Percentiles rank a stretch among this genome's conserved stretches.
Conservation (phyloP, 2,329 filamentous ascomycete genomes). For the Aspergillus tamarii region DNA sequence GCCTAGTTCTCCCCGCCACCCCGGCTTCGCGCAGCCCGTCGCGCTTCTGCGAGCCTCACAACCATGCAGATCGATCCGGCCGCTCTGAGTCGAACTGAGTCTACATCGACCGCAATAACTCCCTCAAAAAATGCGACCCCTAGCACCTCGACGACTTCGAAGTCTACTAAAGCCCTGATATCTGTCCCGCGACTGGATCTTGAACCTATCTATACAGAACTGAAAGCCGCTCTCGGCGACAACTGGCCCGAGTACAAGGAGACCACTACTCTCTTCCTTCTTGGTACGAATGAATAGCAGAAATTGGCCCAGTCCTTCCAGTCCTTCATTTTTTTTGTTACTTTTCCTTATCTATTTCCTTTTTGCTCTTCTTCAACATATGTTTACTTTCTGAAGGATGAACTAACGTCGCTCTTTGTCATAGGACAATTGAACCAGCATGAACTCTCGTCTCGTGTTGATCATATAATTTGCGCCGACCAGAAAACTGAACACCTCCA, state of each 20-base stretch:
- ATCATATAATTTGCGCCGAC: constrained; percentile 57
- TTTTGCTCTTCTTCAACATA: not conserved
- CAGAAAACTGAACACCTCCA: constrained; percentile 61
- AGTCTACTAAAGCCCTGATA: constrained; percentile 54
- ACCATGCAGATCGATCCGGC: constrained; percentile 52
- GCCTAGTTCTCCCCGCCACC: constrained; percentile 34
- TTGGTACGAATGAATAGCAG: constrained; percentile 49
- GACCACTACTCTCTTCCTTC: constrained; percentile 58
- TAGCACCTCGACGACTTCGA: constrained; percentile 41
- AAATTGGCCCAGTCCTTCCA: not conserved
- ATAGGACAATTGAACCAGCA: constrained; percentile 63
- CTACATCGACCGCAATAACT: constrained; percentile 35
- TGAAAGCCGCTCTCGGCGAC: constrained; percentile 63
- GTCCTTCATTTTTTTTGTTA: not conserved
- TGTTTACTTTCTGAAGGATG: not conserved
- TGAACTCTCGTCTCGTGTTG: constrained; percentile 61
- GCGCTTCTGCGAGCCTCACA: constrained; percentile 35
- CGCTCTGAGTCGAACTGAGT: constrained; percentile 47
- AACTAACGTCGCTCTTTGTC: constrained; percentile 26
- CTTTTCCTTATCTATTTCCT: no score
- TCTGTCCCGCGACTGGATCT: constrained; percentile 65
- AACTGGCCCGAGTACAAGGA: constrained; percentile 65
- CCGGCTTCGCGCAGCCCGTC: constrained; percentile 46
- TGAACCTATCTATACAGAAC: constrained; percentile 64
- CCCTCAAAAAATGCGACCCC: constrained; percentile 36